phyloP scores from a whole-genome alignment of 108 stramenopile genomes.

The Conticribra guillardii region DNA sequence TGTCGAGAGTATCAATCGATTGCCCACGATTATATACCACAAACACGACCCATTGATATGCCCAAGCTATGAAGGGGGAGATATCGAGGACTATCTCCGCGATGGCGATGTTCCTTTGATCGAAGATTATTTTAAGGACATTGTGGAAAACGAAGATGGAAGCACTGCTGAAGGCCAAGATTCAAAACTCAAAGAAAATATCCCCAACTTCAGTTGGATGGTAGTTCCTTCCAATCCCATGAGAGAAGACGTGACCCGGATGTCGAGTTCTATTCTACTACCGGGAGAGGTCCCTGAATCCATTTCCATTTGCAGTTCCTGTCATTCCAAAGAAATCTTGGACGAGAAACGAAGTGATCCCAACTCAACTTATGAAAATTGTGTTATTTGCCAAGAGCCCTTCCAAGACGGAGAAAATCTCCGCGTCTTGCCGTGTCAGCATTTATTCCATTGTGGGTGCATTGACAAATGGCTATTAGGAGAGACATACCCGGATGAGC shows the following conservation, averaged over 20 bases:
- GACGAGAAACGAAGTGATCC: not conserved
- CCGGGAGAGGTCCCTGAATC: conserved; percentile 19
- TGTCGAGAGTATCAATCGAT: conserved; percentile 62
- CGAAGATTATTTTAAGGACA: conserved; percentile 10
- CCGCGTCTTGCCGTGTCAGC: conserved; percentile 85
- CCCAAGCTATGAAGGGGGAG: conserved; percentile 12
- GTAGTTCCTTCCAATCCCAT: conserved; percentile 40
- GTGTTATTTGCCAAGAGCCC: conserved; percentile 75
- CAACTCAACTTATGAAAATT: conserved; percentile 44
- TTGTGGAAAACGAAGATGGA: not conserved
- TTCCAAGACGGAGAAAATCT: conserved; percentile 80
- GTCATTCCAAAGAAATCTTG: not conserved
- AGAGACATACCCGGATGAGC: conserved; percentile 56
- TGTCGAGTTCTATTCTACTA: not conserved
- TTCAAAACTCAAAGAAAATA: conserved; percentile 1
- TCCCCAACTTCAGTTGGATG: conserved; percentile 53
- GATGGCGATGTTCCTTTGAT: not conserved
- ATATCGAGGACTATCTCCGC: conserved; percentile 7
- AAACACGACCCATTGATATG: conserved; percentile 21
- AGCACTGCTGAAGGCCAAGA: conserved; percentile 6
- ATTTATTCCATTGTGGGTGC: conserved; percentile 84
- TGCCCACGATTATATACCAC: conserved; percentile 69
- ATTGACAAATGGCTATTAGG: conserved; percentile 81
- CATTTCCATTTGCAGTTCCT: conserved; percentile 34
- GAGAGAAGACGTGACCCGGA: conserved; percentile 31